Base-by-base conservation (phyloP, 768 basidiomycete genomes). In the Podaxis sp. region DNA sequence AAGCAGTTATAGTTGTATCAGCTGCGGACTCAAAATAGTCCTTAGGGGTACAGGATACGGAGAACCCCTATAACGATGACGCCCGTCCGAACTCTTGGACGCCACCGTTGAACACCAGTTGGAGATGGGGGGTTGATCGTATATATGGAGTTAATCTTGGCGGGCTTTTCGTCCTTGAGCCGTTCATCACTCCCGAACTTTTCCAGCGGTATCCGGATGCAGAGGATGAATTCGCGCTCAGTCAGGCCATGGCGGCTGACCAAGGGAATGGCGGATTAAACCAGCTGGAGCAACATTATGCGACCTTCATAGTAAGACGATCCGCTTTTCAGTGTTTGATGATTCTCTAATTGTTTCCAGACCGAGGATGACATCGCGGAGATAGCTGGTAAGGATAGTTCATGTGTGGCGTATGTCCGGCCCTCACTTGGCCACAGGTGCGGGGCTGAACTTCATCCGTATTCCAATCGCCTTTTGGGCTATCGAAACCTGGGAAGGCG, bases 401-500 rank as follows among this genome's bases (percentile, higher is more conserved):
- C 26, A 12, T 44, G 24, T 62, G 36, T 48, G 8, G 48, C 13
- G 44, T n/a, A 5, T n/a, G 5, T 17, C 2, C 28, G 15, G 20
- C 66, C 38, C 53, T 58, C 15, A 51, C 33, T 12, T 56, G 30
- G 38, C 38, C 44, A 33, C 11, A 75, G 74, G 84, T 44, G 93
- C 92, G 30, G 95, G 94, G 3, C 76, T 95, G 54, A 95, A 93
- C 76, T 95, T 88, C 82, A 75, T 96, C 51, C 84, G 93, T 2
- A 75, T 95, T 49, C 91, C 93, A 1, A 82, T 95, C 48, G 85
- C 89, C 2, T 95, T 86, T 76, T 96, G 94, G 94, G 90, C 90
- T 6, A 87, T 95, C 67, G 89, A 92, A 66, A 87, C 84, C 12
- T 86, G 86, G 79, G 74, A 77, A 24, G 84, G 83, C 28, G 93